phyloP scores from a whole-genome alignment of 2,329 filamentous ascomycete species.

The Achaetomium macrosporum region DNA sequence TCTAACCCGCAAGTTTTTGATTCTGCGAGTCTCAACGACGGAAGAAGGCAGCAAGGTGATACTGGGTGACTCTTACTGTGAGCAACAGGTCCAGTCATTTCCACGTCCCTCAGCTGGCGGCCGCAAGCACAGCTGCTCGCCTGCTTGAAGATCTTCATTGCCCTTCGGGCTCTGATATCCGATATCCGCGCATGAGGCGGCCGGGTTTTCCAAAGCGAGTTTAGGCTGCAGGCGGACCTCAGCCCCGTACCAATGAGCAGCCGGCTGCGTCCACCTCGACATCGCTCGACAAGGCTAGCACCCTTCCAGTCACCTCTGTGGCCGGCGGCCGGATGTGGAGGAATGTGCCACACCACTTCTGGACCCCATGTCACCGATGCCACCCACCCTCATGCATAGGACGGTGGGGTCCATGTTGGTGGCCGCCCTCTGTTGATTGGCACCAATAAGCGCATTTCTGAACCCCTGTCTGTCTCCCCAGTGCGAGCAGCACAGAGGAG shows the following conservation, averaged over 20 bases:
- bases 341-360: constrained; percentile 13
- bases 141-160: constrained; percentile 18
- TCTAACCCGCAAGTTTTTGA: neutral
- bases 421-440: constrained; percentile 20
- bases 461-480: constrained; percentile 18
- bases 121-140: neutral
- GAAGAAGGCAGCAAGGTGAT: neutral
- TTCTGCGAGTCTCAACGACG: neutral
- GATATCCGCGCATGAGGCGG: constrained; percentile 8
- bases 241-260: constrained; percentile 28
- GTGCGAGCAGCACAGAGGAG: constrained; percentile 23
- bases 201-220: constrained; percentile 23
- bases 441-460: constrained; percentile 27
- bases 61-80: neutral
- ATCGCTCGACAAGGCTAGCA: constrained; percentile 24
- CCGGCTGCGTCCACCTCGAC: constrained; percentile 18
- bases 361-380: constrained; percentile 22
- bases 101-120: neutral
- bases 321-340: constrained; percentile 23
- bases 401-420: constrained; percentile 29
- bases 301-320: constrained; percentile 29
- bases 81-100: neutral
- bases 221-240: constrained; percentile 21
- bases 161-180: constrained; percentile 6
- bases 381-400: constrained; percentile 14